Evolutionary conservation across 2,329 filamentous ascomycete genomes (phyloP), one percentile per base, ranked within the genome.

Genomic region (Phaeosphaeria sp.): DNA sequence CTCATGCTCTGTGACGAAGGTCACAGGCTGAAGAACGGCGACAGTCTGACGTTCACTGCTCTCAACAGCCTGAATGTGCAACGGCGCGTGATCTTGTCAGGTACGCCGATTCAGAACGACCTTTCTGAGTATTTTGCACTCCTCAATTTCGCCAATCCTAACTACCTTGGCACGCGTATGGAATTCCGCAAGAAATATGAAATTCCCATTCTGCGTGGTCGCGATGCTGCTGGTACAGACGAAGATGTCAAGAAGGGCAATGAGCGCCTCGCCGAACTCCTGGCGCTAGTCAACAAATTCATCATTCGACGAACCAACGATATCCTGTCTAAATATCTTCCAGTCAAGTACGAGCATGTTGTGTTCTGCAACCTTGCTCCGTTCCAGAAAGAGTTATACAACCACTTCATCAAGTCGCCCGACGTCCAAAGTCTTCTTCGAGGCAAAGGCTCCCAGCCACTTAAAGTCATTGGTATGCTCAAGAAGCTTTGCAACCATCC

Each of bases 401-500:
- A 97, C 72, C 92, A 97, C 77, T 99, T 99, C 77, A 93, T 99
- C 77, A 92, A 90, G 50, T 97, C 93, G 59, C 94, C 95, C 0
- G 92, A 96, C 59, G 98, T 99, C 71, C 93, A 96, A 74, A 93
- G 91, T 52, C 82, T 99, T 46, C 85, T 99, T 36, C 88, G 91
- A 64, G 95, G 95, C 60, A 98, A 97, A 78, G 94, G 93, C 23
- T 97, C 93, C 58, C 94, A 98, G 71, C 95, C 95, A 1, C 84
- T 99, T 48, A 98, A 98, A 77, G 95, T 95, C 7, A 99, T 99
- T 76, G 93, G 92, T 46, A 89, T 99, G 66, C 84, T 99, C 72
- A 99, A 99, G 80, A 99, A 99, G 77, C 88, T 99, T 15, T 99
- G 96, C 82, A 99, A 99, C 68, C 95, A 99, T 70, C 95, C 95